Base-by-base conservation (phyloP, 1,139 yeast species). In the Barnettozyma hawaiiensis region DNA sequence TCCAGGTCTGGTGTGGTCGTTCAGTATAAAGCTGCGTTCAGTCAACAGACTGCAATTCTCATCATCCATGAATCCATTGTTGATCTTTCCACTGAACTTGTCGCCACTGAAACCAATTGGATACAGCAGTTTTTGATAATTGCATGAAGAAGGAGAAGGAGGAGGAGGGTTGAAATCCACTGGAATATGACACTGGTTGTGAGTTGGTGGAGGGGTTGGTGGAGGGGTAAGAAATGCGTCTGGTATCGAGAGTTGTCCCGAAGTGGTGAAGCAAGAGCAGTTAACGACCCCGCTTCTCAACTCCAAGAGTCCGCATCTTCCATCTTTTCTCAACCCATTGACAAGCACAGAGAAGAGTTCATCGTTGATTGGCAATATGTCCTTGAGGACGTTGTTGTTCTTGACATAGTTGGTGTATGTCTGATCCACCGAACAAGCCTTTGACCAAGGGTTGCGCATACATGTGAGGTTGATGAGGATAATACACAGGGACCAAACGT, bases 371-470 rank as follows among this genome's bases (percentile, higher is more conserved):
- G 92, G 89, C 47, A 85, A 65, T 31, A 55, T 53, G 5, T 49
- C 50, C 19, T 40, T 45, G 20, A 55, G 42, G 2, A 53, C 44
- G 7, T 38, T 26, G 12, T 48, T 45, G 53, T 79, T 75, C 24
- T 66, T 62, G 37, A 72, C 62, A 57, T 67, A 79, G 15, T 75
- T 75, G 43, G 65, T 63, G 58, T 75, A 81, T 1, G 84, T 76
- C 36, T 74, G 67, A 55, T 81, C 85, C 36, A 75, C 75, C 7
- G 62, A 61, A 41, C 83, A 74, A 5, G 96, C 96, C 52, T 81
- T 78, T 43, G 87, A 76, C 97, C 97, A 89, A 16, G 97, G 96
- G 58, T 89, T 89, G 60, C 96, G 74, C 36, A 87, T 81, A 54
- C 95, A 85, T 12, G 86, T 73, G 41, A 89, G 70, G 59, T 89